Base-by-base conservation (phyloP, 83 land plant genomes). In the Picea engelmannii region DNA sequence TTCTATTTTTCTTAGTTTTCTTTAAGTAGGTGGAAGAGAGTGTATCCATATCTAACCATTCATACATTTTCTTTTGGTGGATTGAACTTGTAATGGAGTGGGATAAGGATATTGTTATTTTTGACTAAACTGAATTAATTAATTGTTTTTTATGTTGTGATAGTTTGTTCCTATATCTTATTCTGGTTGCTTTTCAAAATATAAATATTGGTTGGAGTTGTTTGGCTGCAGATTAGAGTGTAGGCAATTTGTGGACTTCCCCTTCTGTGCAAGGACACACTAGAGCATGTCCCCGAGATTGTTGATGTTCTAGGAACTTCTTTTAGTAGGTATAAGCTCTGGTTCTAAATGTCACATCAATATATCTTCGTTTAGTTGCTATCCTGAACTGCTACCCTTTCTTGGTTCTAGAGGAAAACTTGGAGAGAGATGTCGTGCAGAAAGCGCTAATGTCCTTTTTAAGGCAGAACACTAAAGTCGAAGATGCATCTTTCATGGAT, bases 221-320 rank as follows among this genome's bases (percentile, higher is more conserved):
- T 38, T 38, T 38, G 40, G 5, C 5, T 38, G 0, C 0, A 38
- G 79, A 86, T 94, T 66, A 89, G 98, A 35, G 98, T 96, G 4
- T 98, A 96, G 85, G 98, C 99, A 40, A 93, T 96, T 76, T 86
- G 99, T 71, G 99, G 96, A 4, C 96, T 96, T 79, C 96, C 98
- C 61, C 91, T 93, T 79, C 86, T 96, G 52, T 93, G 98, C 90
- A 96, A 96, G 80, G 99, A 96, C 89, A 90, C 90, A 10, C 92
- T 94, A 10, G 93, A 90, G 66, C 80, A 91, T 85, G 82, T 93
- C 31, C 85, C 95, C 21, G 92, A 96, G 73, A 92, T 96, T 79
- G 95, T 93, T 25, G 93, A 95, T 88, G 89, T 95, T 78, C 85
- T 92, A 25, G 99, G 88, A 96, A 87, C 92, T 96, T 4, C 94